Base-by-base conservation (phyloP, 2,329 filamentous ascomycete species). In the Orbilia oligospora region DNA sequence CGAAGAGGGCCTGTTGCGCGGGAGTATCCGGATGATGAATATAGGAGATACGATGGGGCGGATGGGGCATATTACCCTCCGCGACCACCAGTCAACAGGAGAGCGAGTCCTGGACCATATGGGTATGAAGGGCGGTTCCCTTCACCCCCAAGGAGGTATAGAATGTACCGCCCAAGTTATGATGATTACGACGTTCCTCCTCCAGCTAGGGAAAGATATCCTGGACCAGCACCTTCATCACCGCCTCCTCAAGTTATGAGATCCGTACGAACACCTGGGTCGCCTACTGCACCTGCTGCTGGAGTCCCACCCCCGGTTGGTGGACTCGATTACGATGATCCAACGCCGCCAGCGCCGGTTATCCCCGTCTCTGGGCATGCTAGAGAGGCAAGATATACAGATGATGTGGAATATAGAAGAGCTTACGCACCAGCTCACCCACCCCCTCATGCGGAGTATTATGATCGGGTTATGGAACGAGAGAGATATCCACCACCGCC, bases 281-380 rank as follows among this genome's bases (percentile, higher is more conserved):
- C 51, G 38, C 58, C 67, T 53, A 20, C 22, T 44, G 22, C 51
- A 22, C 22, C 12, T 36, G 27, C 30, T 18, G 46, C 56, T 24
- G 63, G 44, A 8, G 56, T 71, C 20, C 67, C 73, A 30, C 73
- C 73, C 8, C 73, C 73, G 1, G 73, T 53, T 38, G 73, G 73
- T 38, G 73, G 73, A 6, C 53, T 77, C 14, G 73, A 77, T 41
- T 79, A 79, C 61, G 69, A 73, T 24, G 76, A 79, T 38, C 70
- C 66, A 9, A 9, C 76, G 24, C 68, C 63, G n/a, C 36, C 63
- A 8, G 14, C 61, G 20, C 18, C 63, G 6, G 14, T 66, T 33
- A 51, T 69, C 27, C 64, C 76, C 1, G 69, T 73, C 36, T 79
- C 76, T 0, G 69, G 70, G 3, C 70, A 79, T 18, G 55, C 68